Evolutionary conservation across 768 basidiomycete genomes (phyloP).

Genomic region (Exidia glandulosa): DNA sequence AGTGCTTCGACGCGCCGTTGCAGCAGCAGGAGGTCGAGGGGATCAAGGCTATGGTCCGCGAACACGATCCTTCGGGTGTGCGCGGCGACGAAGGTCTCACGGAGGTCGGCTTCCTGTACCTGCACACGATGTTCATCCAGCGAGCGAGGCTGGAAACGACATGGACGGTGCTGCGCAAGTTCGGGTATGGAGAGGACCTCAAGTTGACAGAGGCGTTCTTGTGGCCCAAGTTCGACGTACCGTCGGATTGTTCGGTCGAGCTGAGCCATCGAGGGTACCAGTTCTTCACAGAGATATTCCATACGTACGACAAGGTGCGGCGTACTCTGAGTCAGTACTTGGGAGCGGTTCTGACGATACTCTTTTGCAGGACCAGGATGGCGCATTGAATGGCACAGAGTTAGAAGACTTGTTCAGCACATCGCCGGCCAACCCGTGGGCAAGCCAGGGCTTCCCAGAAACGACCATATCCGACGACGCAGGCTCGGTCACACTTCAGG

Average conservation of each 20-base stretch:
- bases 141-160: slow-evolving; percentile 92
- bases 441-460: slow-evolving; percentile 80
- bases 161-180: slow-evolving; percentile 91
- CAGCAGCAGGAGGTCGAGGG: slow-evolving; percentile 91
- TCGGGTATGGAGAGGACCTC: slow-evolving; percentile 93
- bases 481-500: slow-evolving; percentile 89
- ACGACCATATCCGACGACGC: slow-evolving; percentile 78
- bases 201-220: slow-evolving; percentile 81
- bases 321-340: neutral
- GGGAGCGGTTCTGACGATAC: slow-evolving; percentile 1
- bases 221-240: slow-evolving; percentile 90
- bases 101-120: slow-evolving; percentile 84
- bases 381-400: slow-evolving; percentile 74
- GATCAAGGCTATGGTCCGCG: slow-evolving; percentile 85
- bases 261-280: slow-evolving; percentile 89
- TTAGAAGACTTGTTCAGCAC: slow-evolving; percentile 86
- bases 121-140: slow-evolving; percentile 96
- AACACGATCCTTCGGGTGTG: slow-evolving; percentile 65
- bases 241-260: slow-evolving; percentile 89
- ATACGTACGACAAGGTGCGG: slow-evolving; percentile 84
- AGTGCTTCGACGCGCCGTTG: slow-evolving; percentile 90
- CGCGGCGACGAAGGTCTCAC: slow-evolving; percentile 66
- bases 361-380: slow-evolving; percentile 73
- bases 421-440: slow-evolving; percentile 96
- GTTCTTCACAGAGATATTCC: slow-evolving; percentile 94